A percentile compares a stretch with the other conserved stretches of the same genome.
Conservation (phyloP, 768 basidiomycete genomes). For the Lactarius pseudohatsudake region DNA sequence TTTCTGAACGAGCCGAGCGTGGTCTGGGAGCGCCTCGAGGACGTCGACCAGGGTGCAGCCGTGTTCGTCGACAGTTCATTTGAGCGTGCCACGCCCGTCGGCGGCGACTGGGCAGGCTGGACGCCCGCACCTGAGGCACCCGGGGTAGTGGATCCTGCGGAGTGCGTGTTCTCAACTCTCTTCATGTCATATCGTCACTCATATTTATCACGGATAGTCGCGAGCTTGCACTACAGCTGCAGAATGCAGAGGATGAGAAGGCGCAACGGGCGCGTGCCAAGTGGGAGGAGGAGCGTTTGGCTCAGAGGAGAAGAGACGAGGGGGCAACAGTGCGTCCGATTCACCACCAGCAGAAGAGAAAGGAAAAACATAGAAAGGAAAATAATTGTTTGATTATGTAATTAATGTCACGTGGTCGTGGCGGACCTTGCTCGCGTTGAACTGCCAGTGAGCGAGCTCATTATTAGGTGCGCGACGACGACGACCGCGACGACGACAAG, state of each 20-base stretch:
- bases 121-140: constrained; percentile 55
- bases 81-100: constrained; percentile 59
- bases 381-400: constrained; percentile 28
- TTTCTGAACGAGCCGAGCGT: constrained; percentile 76
- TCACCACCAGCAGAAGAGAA: constrained; percentile 18
- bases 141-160: constrained; percentile 48
- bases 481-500: neutral
- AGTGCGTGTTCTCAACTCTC: constrained; percentile 48
- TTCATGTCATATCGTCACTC: constrained; percentile 1
- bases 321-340: constrained; percentile 2
- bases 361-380: neutral
- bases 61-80: constrained; percentile 80
- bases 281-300: constrained; percentile 37
- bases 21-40: constrained; percentile 90
- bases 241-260: constrained; percentile 72
- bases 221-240: constrained; percentile 72
- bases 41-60: constrained; percentile 77
- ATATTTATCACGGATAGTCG: constrained; percentile 41
- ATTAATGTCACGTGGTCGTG: constrained; percentile 8
- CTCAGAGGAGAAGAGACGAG: constrained; percentile 32
- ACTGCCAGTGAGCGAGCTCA: no score
- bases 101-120: constrained; percentile 79
- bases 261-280: constrained; percentile 40
- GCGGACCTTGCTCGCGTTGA: no score
- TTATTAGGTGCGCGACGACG: neutral